phyloP scores from a whole-genome alignment of 192 early-diverging fungal genomes.

The Umbelopsis sp. region DNA sequence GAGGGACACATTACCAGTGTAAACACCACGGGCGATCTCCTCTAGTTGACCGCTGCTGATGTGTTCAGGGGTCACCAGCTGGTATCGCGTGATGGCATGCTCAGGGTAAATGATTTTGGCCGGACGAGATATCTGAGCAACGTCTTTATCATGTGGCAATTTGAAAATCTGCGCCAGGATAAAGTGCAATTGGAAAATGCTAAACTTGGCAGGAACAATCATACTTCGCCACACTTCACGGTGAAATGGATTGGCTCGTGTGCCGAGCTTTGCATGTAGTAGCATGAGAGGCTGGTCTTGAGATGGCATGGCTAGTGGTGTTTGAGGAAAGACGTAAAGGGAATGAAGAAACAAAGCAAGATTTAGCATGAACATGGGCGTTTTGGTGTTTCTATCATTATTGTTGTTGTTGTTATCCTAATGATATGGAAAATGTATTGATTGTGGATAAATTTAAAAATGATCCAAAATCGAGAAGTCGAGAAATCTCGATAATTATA shows the following conservation, averaged over 20 bases:
- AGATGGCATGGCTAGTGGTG: neutral
- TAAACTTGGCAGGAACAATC: slow-evolving; percentile 16
- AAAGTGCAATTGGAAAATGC: slow-evolving; percentile 2
- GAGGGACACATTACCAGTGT: neutral
- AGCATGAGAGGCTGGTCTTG: slow-evolving; percentile 10
- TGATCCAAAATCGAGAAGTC: too few relatives aligned
- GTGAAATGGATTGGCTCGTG: neutral
- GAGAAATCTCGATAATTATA: too few relatives aligned
- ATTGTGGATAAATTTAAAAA: too few relatives aligned
- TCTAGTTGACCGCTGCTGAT: neutral
- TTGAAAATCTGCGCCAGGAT: neutral
- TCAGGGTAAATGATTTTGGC: slow-evolving; percentile 7
- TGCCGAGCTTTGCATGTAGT: neutral
- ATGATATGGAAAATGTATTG: too few relatives aligned
- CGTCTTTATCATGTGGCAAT: neutral
- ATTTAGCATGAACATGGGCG: too few relatives aligned
- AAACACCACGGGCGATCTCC: slow-evolving; percentile 7
- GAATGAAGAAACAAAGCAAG: neutral
- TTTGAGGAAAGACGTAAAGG: neutral
- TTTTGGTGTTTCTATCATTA: too few relatives aligned
- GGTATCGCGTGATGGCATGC: neutral
- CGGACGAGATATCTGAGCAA: neutral
- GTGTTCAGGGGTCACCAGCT: neutral
- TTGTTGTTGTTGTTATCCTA: too few relatives aligned
- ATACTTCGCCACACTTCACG: slow-evolving; percentile 5